Percentiles rank a stretch among this genome's conserved stretches.
Evolutionary conservation across 345 rosid species (phyloP).

Genomic region (Eucalyptus sp.): DNA sequence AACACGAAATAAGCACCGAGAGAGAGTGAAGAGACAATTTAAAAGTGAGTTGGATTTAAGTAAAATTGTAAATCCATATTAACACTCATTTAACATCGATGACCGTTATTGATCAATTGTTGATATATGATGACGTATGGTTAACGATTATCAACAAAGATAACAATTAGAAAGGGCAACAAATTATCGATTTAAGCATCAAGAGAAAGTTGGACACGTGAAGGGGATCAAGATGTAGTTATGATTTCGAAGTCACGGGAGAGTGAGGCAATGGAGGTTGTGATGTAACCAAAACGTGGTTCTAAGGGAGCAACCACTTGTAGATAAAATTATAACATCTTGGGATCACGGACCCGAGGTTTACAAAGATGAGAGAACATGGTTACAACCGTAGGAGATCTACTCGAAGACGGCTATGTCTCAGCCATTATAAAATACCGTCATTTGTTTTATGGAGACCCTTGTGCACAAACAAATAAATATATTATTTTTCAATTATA

Average conservation of each 20-base stretch:
- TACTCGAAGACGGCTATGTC: neutral
- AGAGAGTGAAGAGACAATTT: too few species aligned
- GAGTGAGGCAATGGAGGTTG: neutral
- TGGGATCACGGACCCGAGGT: fast-evolving
- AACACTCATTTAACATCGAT: too few species aligned
- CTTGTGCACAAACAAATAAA: too few species aligned
- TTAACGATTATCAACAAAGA: too few species aligned
- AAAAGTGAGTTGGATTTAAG: too few species aligned
- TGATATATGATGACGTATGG: neutral
- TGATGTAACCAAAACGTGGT: neutral
- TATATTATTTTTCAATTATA: too few species aligned
- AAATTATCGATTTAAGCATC: too few species aligned
- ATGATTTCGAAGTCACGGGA: neutral
- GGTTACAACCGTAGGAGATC: neutral
- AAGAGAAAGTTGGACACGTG: too few species aligned
- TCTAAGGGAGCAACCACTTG: neutral
- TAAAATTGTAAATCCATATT: neutral
- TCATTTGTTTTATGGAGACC: too few species aligned
- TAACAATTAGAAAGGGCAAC: neutral
- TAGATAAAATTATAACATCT: neutral
- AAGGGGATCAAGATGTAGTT: too few species aligned
- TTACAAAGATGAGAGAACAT: neutral
- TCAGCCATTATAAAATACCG: neutral
- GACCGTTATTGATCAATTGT: neutral
- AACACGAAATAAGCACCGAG: fast-evolving